phyloP scores from a whole-genome alignment of 805 yeast genomes.

The Pichia scutulata region DNA sequence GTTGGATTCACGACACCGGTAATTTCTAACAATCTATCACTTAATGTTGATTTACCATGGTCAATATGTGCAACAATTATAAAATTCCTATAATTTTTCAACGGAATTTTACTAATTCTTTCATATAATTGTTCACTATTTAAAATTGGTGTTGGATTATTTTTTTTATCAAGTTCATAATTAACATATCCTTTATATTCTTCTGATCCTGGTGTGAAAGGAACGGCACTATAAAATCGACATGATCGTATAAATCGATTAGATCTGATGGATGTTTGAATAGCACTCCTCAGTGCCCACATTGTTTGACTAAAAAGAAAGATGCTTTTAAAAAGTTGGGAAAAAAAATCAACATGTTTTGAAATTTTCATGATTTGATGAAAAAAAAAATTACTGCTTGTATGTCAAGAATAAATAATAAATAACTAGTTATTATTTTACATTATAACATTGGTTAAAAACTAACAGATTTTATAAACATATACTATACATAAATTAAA shows the following conservation, averaged over 20 bases:
- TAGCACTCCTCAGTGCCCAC: background rate
- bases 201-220: slow-evolving; percentile 9
- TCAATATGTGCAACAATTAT: slow-evolving; percentile 96
- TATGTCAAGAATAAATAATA: too few relatives aligned
- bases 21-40: slow-evolving; percentile 79
- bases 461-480: too few relatives aligned
- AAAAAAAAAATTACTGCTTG: too few relatives aligned
- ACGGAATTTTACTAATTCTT: slow-evolving; percentile 71
- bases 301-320: background rate
- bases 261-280: background rate
- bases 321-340: too few relatives aligned
- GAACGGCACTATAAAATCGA: background rate
- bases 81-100: slow-evolving; percentile 78
- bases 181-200: slow-evolving; percentile 24
- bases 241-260: background rate
- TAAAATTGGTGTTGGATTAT: slow-evolving; percentile 23
- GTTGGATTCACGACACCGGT: slow-evolving; percentile 85
- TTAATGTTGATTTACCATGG: slow-evolving; percentile 74
- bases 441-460: too few relatives aligned
- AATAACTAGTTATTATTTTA: too few relatives aligned
- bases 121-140: slow-evolving; percentile 21
- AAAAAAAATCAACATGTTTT: too few relatives aligned
- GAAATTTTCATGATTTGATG: too few relatives aligned
- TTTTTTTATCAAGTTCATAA: slow-evolving; percentile 19
- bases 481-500: background rate